Evolutionary conservation across 148 eudicot genomes (phyloP).

Genomic region (Dysphania ambrosioides): DNA sequence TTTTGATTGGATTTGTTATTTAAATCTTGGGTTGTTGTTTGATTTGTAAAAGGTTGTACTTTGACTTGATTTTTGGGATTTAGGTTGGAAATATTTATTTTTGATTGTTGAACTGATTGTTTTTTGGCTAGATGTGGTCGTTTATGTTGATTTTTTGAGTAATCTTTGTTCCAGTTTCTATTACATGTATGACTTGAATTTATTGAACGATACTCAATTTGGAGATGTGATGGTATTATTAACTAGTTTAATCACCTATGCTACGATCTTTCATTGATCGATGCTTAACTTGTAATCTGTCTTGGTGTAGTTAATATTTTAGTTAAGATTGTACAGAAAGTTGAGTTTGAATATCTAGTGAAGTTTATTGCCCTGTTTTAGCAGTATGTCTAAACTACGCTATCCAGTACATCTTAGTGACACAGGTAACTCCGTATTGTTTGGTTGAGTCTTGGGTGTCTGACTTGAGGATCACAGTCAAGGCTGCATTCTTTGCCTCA

Average conservation of each 20-base stretch:
- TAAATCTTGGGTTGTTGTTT: not conserved
- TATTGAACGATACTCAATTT: not conserved
- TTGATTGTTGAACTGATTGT: not conserved
- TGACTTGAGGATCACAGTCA: not conserved
- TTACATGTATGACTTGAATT: no score
- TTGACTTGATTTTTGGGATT: not conserved
- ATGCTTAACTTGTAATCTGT: not conserved
- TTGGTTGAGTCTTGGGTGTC: not conserved
- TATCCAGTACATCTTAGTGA: no score
- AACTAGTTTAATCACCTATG: not conserved
- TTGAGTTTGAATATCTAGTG: not conserved
- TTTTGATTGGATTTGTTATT: not conserved
- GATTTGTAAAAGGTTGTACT: not conserved
- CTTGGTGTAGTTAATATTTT: not conserved
- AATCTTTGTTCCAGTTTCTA: not conserved
- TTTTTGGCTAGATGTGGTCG: not conserved
- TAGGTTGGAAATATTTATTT: not conserved
- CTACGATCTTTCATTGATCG: not conserved
- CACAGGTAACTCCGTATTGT: no score
- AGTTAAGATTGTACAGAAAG: not conserved
- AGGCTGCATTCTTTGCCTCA: not conserved
- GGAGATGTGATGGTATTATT: not conserved
- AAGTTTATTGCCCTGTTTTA: not conserved
- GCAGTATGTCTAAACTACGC: no score
- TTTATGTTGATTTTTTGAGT: not conserved